Percentiles rank a stretch among this genome's conserved stretches.
Evolutionary conservation across 2,329 filamentous ascomycete genomes (phyloP).

Genomic region (Beauveria bassiana): DNA sequence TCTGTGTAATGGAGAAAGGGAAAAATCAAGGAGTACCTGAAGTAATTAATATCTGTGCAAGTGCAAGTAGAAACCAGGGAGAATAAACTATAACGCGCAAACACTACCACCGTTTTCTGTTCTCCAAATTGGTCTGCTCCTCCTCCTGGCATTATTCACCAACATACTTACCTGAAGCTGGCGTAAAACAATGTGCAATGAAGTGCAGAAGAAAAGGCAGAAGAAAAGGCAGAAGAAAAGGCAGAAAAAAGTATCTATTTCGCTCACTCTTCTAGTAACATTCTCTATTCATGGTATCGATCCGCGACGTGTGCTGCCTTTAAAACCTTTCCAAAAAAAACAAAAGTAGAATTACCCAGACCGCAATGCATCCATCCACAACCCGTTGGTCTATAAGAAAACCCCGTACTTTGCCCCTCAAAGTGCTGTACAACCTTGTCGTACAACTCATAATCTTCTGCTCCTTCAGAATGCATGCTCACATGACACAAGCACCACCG

Average conservation of each 20-base stretch:
- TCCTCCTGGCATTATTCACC: no score
- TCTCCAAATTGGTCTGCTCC: no score
- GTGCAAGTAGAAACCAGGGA: neutral
- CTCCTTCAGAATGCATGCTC: neutral
- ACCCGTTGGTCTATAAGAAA: neutral
- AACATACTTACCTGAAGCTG: no score
- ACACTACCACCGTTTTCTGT: no score
- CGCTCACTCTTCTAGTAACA: neutral
- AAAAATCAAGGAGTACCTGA: no score
- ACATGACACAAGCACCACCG: no score
- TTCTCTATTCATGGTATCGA: slow-evolving; percentile 5
- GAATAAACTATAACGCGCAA: no score
- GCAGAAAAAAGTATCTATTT: neutral
- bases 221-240: no score
- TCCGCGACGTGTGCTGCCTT: neutral
- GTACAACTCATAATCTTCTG: neutral
- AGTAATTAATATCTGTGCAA: no score
- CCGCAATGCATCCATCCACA: neutral
- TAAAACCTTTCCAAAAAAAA: neutral
- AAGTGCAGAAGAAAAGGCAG: neutral
- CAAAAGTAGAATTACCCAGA: neutral
- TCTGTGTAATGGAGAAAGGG: neutral
- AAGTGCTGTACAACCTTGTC: neutral
- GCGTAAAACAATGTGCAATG: neutral
- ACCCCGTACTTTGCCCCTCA: neutral